Evolutionary conservation across 83 land plant species (phyloP).

Genomic region (Picea abies): DNA sequence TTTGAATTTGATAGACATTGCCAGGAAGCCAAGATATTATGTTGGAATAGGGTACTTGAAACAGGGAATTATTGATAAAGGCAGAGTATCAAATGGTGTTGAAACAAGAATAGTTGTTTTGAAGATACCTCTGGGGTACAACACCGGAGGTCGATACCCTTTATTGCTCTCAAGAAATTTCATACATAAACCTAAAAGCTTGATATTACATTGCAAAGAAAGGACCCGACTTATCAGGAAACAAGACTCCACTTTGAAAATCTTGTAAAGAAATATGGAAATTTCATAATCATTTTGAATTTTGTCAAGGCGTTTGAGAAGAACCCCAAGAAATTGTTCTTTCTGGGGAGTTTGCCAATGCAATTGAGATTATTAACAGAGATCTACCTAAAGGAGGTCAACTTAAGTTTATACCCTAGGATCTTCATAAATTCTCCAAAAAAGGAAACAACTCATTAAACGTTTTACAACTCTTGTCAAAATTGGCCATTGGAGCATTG

Average conservation of each 20-base stretch:
- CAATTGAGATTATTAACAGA: conserved; percentile 73
- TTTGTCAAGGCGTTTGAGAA: conserved; percentile 91
- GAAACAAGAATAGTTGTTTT: conserved; percentile 97
- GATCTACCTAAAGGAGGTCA: conserved; percentile 60
- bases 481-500: conserved; percentile 74
- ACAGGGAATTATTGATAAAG: conserved; percentile 92
- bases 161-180: too few relatives aligned
- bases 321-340: conserved; percentile 91
- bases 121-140: too few relatives aligned
- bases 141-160: too few relatives aligned
- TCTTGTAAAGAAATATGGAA: conserved; percentile 90
- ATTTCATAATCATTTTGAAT: conserved; percentile 88
- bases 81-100: conserved; percentile 97
- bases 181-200: too few relatives aligned
- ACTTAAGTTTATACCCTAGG: conserved; percentile 91
- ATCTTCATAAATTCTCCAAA: conserved; percentile 71
- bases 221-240: conserved; percentile 78
- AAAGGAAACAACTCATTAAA: conserved; percentile 78
- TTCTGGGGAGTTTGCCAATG: conserved; percentile 83
- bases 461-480: conserved; percentile 67
- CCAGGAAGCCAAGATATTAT: conserved; percentile 88
- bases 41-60: conserved; percentile 96
- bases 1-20: conserved; percentile 76
- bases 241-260: conserved; percentile 94
- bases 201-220: too few relatives aligned